Evolutionary conservation across 441 rosid genomes (phyloP).

Genomic region (Populus hybrid): DNA sequence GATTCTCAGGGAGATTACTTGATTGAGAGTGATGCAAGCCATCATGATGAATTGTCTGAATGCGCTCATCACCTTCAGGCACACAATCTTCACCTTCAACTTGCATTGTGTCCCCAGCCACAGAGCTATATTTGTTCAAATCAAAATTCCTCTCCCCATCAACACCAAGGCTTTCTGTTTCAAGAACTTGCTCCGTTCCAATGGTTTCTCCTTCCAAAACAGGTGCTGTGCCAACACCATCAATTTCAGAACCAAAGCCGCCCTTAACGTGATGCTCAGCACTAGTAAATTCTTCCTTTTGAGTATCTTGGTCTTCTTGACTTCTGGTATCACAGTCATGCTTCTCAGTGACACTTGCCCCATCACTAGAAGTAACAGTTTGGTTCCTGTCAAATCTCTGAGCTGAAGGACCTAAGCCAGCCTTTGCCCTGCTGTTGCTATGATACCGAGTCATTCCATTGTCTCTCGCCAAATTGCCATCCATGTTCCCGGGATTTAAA

Average conservation of each 20-base stretch:
- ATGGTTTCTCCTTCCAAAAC: slow-evolving; percentile 53
- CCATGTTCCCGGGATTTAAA: slow-evolving; percentile 27
- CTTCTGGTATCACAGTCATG: slow-evolving; percentile 78
- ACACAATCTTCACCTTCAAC: slow-evolving; percentile 61
- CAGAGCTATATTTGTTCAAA: slow-evolving; percentile 32
- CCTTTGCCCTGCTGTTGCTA: slow-evolving; percentile 31
- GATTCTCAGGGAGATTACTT: slow-evolving; percentile 34
- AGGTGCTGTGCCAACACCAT: slow-evolving; percentile 58
- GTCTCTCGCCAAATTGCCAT: slow-evolving; percentile 26
- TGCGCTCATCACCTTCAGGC: slow-evolving; percentile 39
- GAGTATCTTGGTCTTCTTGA: slow-evolving; percentile 65
- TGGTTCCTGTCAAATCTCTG: slow-evolving; percentile 41
- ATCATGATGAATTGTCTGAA: slow-evolving; percentile 25
- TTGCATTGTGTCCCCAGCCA: slow-evolving; percentile 77
- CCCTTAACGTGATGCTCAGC: slow-evolving; percentile 43
- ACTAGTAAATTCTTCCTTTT: slow-evolving; percentile 69
- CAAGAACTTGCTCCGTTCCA: slow-evolving; percentile 76
- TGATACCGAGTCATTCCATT: slow-evolving; percentile 27
- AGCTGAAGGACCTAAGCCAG: slow-evolving; percentile 48
- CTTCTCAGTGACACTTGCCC: slow-evolving; percentile 79
- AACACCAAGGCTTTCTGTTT: slow-evolving; percentile 67
- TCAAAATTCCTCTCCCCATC: slow-evolving; percentile 39
- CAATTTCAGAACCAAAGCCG: slow-evolving; percentile 85
- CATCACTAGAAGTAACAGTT: slow-evolving; percentile 52
- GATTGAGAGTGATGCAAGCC: slow-evolving; percentile 27